phyloP scores from a whole-genome alignment of 2,329 filamentous ascomycete species.

The Diplodia mutila region DNA sequence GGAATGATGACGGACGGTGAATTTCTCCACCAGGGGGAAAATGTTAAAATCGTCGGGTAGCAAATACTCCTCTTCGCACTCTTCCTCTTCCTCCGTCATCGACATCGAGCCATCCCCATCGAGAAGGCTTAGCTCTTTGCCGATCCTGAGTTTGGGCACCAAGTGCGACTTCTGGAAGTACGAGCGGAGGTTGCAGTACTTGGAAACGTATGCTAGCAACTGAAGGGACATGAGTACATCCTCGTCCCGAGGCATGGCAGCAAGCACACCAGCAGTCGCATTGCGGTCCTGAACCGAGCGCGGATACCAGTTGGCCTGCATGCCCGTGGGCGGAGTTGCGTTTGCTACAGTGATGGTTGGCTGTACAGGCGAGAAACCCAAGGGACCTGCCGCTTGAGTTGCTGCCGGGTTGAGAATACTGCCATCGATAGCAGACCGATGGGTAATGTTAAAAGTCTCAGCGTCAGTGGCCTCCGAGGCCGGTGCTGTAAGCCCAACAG shows the following conservation, averaged over 20 bases:
- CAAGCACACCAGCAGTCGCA: constrained; percentile 71
- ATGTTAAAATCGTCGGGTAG: constrained; percentile 97
- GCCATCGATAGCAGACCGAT: constrained; percentile 80
- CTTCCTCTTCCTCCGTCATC: constrained; percentile 57
- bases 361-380: constrained; percentile 75
- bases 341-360: constrained; percentile 68
- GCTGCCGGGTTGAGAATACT: constrained; percentile 76
- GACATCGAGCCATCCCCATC: constrained; percentile 64
- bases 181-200: constrained; percentile 93
- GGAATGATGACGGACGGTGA: constrained; percentile 92
- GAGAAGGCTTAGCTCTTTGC: constrained; percentile 73
- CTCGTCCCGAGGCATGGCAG: constrained; percentile 93
- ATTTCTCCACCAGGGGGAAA: constrained; percentile 97
- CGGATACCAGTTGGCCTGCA: constrained; percentile 72
- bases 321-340: constrained; percentile 71
- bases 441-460: constrained; percentile 92
- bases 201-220: constrained; percentile 94
- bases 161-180: constrained; percentile 96
- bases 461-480: constrained; percentile 84
- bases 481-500: constrained; percentile 74
- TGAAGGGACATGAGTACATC: constrained; percentile 98
- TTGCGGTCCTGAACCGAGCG: constrained; percentile 79
- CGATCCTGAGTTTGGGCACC: constrained; percentile 88
- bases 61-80: constrained; percentile 83
- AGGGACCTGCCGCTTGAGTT: constrained; percentile 67